A percentile compares a stretch with the other conserved stretches of the same genome.
These are phyloP conservation scores for Diaporthe batatas DNA, from an alignment of 2,329 filamentous ascomycete species.

Conservation along the genomic window DNA sequence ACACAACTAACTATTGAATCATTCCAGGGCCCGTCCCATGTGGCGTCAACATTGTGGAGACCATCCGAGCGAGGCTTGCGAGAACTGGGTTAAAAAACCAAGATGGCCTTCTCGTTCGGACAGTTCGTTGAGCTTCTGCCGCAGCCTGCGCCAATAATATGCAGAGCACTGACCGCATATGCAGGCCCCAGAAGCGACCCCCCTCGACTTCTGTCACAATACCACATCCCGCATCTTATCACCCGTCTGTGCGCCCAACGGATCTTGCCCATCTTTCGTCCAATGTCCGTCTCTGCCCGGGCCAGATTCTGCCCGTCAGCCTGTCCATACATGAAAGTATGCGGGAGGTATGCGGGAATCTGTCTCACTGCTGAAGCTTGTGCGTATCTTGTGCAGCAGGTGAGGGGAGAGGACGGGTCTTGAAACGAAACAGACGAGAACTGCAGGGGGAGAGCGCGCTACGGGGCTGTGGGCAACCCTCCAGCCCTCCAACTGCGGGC, in stretches of 20 bases:
- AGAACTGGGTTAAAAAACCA: slow-evolving; percentile 1
- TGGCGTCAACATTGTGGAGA: slow-evolving; percentile 13
- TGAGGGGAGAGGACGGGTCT: not conserved
- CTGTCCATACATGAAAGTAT: not conserved
- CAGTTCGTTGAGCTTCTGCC: slow-evolving; percentile 14
- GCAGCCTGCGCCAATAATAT: slow-evolving; percentile 24
- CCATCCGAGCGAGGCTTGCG: slow-evolving; percentile 16
- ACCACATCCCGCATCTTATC: slow-evolving; percentile 5
- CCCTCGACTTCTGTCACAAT: slow-evolving; percentile 30
- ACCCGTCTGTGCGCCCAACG: slow-evolving; percentile 16
- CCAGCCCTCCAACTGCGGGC: slow-evolving; percentile 2
- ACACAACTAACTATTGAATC: slow-evolving; percentile 16
- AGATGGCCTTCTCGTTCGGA: not conserved
- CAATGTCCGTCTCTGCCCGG: slow-evolving; percentile 12
- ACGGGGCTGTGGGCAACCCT: not conserved
- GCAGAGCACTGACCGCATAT: slow-evolving; percentile 26
- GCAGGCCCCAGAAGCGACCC: slow-evolving; percentile 26
- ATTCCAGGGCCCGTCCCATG: slow-evolving; percentile 17
- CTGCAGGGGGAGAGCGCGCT: slow-evolving; percentile 10
- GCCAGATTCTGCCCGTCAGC: not conserved
- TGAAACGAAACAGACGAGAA: slow-evolving; percentile 29
- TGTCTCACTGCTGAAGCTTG: slow-evolving; percentile 23
- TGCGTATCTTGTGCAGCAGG: slow-evolving; percentile 5
- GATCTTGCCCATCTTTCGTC: slow-evolving; percentile 32
- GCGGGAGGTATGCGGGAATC: not conserved